These are phyloP conservation scores for Lactuca saligna DNA, from an alignment of 129 eudicot species.

Conservation along the genomic window DNA sequence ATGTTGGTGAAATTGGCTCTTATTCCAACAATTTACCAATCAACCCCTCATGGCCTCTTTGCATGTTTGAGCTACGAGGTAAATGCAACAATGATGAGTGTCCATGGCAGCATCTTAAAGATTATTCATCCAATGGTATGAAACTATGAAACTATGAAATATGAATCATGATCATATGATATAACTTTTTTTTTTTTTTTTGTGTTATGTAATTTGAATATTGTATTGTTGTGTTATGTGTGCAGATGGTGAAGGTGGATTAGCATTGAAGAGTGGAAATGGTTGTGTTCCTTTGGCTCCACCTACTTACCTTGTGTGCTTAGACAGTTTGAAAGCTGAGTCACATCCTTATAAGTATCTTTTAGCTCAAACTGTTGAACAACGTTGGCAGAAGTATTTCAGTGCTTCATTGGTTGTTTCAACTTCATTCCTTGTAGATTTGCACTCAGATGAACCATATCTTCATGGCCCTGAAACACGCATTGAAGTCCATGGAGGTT, in stretches of 20 bases:
- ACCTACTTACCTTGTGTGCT: constrained; percentile 60
- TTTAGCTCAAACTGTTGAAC: constrained; percentile 38
- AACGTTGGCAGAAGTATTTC: constrained; percentile 54
- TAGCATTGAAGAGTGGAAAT: constrained; percentile 11
- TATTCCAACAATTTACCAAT: constrained; percentile 49
- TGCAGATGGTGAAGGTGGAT: constrained; percentile 44
- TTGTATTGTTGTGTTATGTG: constrained; percentile 7
- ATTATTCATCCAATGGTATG: constrained; percentile 43
- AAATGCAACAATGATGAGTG: constrained; percentile 82
- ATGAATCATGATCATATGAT: too few species aligned
- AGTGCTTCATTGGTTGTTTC: constrained; percentile 65
- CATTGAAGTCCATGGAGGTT: constrained; percentile 51
- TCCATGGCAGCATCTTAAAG: constrained; percentile 70
- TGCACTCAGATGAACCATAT: constrained; percentile 43
- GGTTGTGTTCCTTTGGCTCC: constrained; percentile 45
- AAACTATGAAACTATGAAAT: neutral
- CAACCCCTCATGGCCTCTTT: constrained; percentile 74
- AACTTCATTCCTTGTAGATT: constrained; percentile 43
- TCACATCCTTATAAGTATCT: constrained; percentile 34
- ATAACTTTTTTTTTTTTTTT: neutral
- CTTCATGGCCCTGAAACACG: constrained; percentile 66
- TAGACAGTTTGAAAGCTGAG: constrained; percentile 51
- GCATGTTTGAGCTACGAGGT: constrained; percentile 80
- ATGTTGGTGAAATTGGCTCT: constrained; percentile 44
- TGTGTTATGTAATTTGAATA: neutral